These are phyloP conservation scores for Coniochaeta ligniaria DNA, from an alignment of 2,329 filamentous ascomycete species.

Conservation along the genomic window DNA sequence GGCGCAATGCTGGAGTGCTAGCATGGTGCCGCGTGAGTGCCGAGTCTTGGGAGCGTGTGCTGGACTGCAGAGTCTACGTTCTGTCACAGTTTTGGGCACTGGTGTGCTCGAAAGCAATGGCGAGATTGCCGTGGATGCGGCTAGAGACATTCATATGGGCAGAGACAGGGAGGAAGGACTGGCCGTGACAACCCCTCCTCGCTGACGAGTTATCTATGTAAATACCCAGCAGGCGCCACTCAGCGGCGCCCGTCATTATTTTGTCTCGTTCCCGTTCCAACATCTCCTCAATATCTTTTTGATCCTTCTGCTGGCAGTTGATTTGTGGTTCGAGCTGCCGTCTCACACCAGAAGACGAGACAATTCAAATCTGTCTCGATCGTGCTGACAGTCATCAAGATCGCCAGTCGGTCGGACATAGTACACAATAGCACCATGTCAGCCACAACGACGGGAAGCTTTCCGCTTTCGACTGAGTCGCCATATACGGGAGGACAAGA, in stretches of 20 bases:
- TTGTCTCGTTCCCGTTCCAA: neutral
- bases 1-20: neutral
- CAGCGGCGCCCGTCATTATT: neutral
- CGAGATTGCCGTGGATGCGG: no score
- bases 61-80: neutral
- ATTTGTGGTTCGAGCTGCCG: neutral
- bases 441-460: constrained; percentile 27
- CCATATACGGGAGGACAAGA: constrained; percentile 25
- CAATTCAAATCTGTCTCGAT: neutral
- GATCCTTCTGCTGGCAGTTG: neutral
- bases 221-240: constrained; percentile 2
- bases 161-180: neutral
- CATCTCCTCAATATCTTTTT: neutral
- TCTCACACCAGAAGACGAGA: neutral
- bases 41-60: neutral
- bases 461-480: constrained; percentile 35
- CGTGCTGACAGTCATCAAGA: neutral
- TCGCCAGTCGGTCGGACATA: neutral
- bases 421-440: constrained; percentile 22
- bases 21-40: neutral
- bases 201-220: neutral
- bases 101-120: neutral
- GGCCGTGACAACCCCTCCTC: neutral
- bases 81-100: neutral
- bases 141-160: neutral